phyloP scores from a whole-genome alignment of 306 rosid species.

The Cucumis cinereus region DNA sequence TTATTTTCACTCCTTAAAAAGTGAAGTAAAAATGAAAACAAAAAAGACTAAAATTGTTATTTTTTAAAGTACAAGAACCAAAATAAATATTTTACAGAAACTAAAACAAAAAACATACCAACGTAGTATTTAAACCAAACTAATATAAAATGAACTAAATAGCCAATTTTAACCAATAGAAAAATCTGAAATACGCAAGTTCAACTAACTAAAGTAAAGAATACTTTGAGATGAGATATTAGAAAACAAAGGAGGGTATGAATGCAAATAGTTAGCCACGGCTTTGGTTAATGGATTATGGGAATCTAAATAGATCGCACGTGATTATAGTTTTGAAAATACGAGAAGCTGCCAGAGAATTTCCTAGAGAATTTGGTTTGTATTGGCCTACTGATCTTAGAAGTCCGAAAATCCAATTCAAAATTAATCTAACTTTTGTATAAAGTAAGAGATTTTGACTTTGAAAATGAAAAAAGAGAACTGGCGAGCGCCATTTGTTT shows the following conservation, averaged over 20 bases:
- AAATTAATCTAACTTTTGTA: background rate
- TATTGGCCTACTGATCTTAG: background rate
- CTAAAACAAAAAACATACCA: too few species aligned
- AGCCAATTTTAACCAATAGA: background rate
- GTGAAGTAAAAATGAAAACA: too few species aligned
- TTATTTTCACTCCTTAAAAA: too few species aligned
- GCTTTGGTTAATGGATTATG: background rate
- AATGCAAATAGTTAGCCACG: background rate
- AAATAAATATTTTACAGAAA: too few species aligned
- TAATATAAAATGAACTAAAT: background rate
- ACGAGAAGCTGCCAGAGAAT: background rate
- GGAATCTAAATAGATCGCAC: background rate
- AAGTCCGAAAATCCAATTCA: background rate
- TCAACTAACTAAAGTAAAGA: background rate
- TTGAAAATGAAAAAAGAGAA: background rate
- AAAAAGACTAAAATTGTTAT: too few species aligned
- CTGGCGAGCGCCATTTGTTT: background rate
- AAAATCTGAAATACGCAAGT: background rate
- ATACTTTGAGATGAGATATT: background rate
- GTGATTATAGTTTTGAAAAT: background rate
- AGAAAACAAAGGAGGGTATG: background rate
- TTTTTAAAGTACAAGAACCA: too few species aligned
- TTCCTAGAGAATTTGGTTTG: background rate
- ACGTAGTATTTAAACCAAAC: too few species aligned
- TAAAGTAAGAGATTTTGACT: conserved; percentile 7